Conservation (phyloP, 83 land plant species). For the Diphasiastrum complanatum region DNA sequence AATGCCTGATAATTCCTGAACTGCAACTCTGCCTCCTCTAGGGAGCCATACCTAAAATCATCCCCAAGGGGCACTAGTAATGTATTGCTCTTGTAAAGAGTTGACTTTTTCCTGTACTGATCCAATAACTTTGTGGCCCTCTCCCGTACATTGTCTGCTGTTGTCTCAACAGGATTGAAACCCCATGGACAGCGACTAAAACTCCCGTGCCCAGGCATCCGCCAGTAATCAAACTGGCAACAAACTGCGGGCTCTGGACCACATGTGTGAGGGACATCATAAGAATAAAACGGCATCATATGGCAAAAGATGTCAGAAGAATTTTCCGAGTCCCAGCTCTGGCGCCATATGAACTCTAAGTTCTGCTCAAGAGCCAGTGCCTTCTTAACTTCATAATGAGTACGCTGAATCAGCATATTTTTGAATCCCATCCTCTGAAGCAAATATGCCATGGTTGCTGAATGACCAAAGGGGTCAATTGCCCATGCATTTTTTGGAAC, state of each 20-base stretch:
- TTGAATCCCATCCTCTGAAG: constrained; percentile 93
- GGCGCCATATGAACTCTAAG: constrained; percentile 92
- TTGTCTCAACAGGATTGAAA: constrained; percentile 59
- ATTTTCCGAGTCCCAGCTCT: constrained; percentile 85
- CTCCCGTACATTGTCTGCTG: constrained; percentile 66
- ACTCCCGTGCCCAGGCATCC: constrained; percentile 51
- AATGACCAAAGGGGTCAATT: constrained; percentile 98
- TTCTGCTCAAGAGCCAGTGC: constrained; percentile 69
- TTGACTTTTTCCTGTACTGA: constrained; percentile 93
- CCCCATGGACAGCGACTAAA: constrained; percentile 84
- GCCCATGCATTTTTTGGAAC: constrained; percentile 97
- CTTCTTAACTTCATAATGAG: constrained; percentile 97
- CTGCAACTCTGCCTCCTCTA: constrained; percentile 86
- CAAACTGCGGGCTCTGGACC: constrained; percentile 99
- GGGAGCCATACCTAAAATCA: constrained; percentile 80
- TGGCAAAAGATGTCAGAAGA: constrained; percentile 93
- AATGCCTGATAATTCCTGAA: constrained; percentile 75
- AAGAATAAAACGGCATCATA: constrained; percentile 99
- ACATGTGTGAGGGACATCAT: constrained; percentile 98
- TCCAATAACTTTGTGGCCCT: constrained; percentile 68
- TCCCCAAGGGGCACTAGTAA: constrained; percentile 94
- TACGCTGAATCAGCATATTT: constrained; percentile 96
- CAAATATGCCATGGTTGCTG: constrained; percentile 97
- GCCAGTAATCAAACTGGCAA: constrained; percentile 97
- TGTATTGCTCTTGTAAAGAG: constrained; percentile 75